Percentiles rank a stretch among this genome's conserved stretches.
Evolutionary conservation across 2,329 filamentous ascomycete genomes (phyloP).

Genomic region (Kalmusia sp.): DNA sequence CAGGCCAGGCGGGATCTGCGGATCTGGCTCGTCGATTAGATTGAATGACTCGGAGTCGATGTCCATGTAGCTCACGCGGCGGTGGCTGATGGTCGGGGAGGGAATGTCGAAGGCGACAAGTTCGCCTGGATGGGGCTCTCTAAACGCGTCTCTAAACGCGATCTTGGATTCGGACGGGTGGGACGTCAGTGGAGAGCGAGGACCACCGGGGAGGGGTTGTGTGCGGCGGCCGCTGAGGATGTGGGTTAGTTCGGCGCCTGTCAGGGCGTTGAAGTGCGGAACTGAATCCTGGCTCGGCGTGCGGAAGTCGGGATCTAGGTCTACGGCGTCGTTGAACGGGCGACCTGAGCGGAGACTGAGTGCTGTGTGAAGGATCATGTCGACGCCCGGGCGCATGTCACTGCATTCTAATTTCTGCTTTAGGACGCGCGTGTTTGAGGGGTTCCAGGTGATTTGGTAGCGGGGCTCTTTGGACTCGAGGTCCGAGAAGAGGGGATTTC

Average conservation of each 20-base stretch:
- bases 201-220: constrained; percentile 26
- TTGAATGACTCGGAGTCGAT: constrained; percentile 37
- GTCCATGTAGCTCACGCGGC: constrained; percentile 48
- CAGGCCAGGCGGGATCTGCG: constrained; percentile 6
- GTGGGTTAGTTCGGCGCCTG: constrained; percentile 41
- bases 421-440: constrained; percentile 43
- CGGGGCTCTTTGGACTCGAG: constrained; percentile 32
- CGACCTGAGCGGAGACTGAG: constrained; percentile 38
- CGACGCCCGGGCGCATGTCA: constrained; percentile 42
- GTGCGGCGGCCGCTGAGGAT: constrained; percentile 42
- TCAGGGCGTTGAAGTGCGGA: constrained; percentile 35
- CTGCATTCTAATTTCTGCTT: constrained; percentile 47
- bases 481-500: constrained; percentile 10
- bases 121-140: constrained; percentile 18
- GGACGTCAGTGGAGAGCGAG: constrained; percentile 31
- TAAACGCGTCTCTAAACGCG: constrained; percentile 28
- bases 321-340: constrained; percentile 3
- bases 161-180: constrained; percentile 19
- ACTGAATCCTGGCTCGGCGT: constrained; percentile 45
- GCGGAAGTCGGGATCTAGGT: constrained; percentile 38
- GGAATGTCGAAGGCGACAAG: constrained; percentile 34
- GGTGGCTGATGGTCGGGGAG: constrained; percentile 28
- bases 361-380: constrained; percentile 45
- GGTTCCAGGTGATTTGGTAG: constrained; percentile 46
- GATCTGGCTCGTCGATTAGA: constrained; percentile 17